These are phyloP conservation scores for Amphibolis antarctica DNA, from an alignment of 106 monocot species.

Conservation along the genomic window DNA sequence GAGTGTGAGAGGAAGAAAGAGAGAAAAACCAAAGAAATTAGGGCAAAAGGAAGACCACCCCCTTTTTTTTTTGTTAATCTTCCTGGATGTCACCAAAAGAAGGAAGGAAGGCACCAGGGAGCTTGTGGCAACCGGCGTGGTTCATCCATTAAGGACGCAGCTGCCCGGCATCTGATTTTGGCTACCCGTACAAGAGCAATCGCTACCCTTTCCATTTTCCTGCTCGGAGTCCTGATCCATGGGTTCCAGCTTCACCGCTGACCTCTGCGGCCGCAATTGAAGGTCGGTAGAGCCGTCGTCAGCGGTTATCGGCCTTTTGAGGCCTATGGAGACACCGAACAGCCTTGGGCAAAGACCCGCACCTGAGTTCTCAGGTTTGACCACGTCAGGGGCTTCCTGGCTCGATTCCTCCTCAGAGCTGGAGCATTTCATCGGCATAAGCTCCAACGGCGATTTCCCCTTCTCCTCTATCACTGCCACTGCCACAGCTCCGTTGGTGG, in stretches of 20 bases:
- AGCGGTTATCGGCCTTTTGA: neutral
- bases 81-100: no score
- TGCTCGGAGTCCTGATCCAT: neutral
- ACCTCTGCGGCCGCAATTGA: neutral
- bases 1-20: no score
- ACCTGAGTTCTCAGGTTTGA: neutral
- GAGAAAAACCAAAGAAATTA: no score
- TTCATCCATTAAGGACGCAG: no score
- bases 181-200: neutral
- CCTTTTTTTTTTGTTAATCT: no score
- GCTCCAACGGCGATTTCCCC: conserved; percentile 1
- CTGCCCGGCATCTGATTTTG: no score
- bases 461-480: neutral
- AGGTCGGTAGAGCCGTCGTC: neutral
- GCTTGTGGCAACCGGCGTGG: no score
- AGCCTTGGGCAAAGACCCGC: neutral
- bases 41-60: no score
- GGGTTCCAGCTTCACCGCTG: conserved; percentile 1
- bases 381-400: neutral
- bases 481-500: neutral
- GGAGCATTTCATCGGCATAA: conserved; percentile 3
- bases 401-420: neutral
- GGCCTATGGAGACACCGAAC: conserved; percentile 8
- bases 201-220: neutral
- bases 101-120: no score